These are phyloP conservation scores for Athelia sp. DNA, from an alignment of 1,284 basidiomycete species.

Conservation along the genomic window DNA sequence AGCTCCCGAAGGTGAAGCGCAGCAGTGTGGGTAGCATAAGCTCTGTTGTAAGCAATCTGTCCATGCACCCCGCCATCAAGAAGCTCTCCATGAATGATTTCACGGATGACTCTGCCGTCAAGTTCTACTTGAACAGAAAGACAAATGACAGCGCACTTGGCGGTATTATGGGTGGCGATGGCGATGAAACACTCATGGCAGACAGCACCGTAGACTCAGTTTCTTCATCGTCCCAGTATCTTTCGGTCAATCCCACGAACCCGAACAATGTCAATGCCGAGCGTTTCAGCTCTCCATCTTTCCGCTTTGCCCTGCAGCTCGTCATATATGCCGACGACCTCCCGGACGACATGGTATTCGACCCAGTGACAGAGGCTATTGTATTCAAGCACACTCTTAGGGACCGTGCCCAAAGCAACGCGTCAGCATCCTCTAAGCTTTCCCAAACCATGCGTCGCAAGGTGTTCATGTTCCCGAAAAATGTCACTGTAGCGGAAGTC, in stretches of 20 bases:
- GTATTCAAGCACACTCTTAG: constrained; percentile 71
- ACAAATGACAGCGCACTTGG: constrained; percentile 31
- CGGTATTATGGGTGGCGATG: constrained; percentile 21
- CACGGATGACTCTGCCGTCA: constrained; percentile 93
- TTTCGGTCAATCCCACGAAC: constrained; percentile 36
- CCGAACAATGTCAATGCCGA: constrained; percentile 54
- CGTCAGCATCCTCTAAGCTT: constrained; percentile 44
- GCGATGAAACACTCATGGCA: constrained; percentile 49
- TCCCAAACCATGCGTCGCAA: constrained; percentile 62
- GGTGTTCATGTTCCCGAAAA: constrained; percentile 86
- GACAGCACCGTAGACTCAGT: constrained; percentile 24
- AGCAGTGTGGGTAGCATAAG: constrained; percentile 92
- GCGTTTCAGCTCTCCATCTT: constrained; percentile 74
- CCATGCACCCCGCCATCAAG: constrained; percentile 90
- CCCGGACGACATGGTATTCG: constrained; percentile 91
- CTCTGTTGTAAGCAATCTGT: constrained; percentile 86
- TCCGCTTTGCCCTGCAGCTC: constrained; percentile 82
- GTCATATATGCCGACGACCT: constrained; percentile 86
- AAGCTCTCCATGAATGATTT: constrained; percentile 95
- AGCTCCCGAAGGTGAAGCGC: constrained; percentile 83
- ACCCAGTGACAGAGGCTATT: constrained; percentile 87
- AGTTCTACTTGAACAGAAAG: constrained; percentile 85
- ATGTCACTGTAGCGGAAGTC: constrained; percentile 93
- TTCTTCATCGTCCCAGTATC: constrained; percentile 36
- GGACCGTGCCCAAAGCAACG: constrained; percentile 40